Base-by-base conservation (phyloP, 164 flowering plant species). In the Platanus orientalis region DNA sequence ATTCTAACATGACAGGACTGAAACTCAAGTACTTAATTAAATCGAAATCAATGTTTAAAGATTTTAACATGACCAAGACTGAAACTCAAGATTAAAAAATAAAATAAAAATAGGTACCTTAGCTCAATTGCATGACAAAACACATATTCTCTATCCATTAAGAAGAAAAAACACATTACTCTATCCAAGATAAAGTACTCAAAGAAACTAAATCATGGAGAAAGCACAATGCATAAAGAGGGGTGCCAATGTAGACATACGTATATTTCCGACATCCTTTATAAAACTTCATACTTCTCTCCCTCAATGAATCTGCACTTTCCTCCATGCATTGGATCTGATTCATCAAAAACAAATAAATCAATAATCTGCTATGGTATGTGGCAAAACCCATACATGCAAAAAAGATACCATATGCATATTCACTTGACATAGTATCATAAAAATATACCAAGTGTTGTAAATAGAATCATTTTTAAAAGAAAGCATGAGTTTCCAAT, bases 211-310 rank as follows among this genome's bases (percentile, higher is more conserved):
- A 36, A 1, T 36, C 3, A 45, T 45, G 1, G 16, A 19, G 49
- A 14, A 45, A 0, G 42, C 7, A 36, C n/a, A n/a, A n/a, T n/a
- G n/a, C n/a, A n/a, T n/a, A n/a, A n/a, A n/a, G n/a, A n/a, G n/a
- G n/a, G 45, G 24, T 44, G 48, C 6, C 40, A 9, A 57, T 26
- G n/a, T 36, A 68, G 34, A 54, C 96, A 64, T 87, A 94, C 96
- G 94, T 89, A 81, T 91, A 94, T 59, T 94, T 94, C 60, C 96
- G 84, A 74, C 96, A 94, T 69, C 97, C 98, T 83, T 94, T 94
- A 62, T 83, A 88, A 54, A 90, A 89, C 79, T 78, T 91, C 39
- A 82, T 66, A 70, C 96, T 78, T 73, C 90, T 82, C 72, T 91
- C 97, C 73, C 96, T 79, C 42, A 94, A 64, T 42, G 72, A 75